Base-by-base conservation (phyloP, 306 rosid species). In the Potentilla sterilis region DNA sequence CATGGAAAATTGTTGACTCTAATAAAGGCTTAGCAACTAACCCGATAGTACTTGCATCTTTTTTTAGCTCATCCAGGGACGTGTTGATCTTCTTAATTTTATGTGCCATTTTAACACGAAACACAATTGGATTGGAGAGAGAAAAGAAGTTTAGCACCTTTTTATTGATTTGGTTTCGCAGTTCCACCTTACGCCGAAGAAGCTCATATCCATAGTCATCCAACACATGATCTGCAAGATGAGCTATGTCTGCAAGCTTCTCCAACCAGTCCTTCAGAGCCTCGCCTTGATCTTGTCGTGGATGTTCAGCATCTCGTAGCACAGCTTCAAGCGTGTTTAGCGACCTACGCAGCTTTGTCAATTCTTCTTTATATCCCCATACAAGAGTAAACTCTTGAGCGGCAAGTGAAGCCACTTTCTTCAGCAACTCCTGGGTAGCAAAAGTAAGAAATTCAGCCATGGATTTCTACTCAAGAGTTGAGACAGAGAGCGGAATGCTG, bases 381-480 rank as follows among this genome's bases (percentile, higher is more conserved):
- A 55, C 4, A 21, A 55, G 32, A 55, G 12, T 21, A 14, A 55
- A 55, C 62, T 55, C 62, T 21, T 55, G 62, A 55, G 62, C 2
- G 62, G 28, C 62, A 55, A 55, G 62, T 55, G 62, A 55, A 21
- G 13, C 28, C 13, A 21, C 13, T 9, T n/a, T 54, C 0, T 0
- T 55, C 62, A 55, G 62, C 14, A 55, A 0, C 8, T n/a, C 28
- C 62, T 21, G 13, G 1, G 62, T 14, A 55, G 13, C 62, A 21
- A 55, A 55, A 55, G 62, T n/a, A 9, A 55, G 62, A 54, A 54
- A n/a, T 12, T 55, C 62, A 8, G 62, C 62, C 62, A 55, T 55
- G 62, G 34, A 55, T 3, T 3, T 21, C 34, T 55, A 54, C 3
- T 28, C 28, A 28, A 28, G 28, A 28, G 28, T 28, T 28, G 28